Base-by-base conservation (phyloP, 2,329 filamentous ascomycete species). In the Fusarium sp. region DNA sequence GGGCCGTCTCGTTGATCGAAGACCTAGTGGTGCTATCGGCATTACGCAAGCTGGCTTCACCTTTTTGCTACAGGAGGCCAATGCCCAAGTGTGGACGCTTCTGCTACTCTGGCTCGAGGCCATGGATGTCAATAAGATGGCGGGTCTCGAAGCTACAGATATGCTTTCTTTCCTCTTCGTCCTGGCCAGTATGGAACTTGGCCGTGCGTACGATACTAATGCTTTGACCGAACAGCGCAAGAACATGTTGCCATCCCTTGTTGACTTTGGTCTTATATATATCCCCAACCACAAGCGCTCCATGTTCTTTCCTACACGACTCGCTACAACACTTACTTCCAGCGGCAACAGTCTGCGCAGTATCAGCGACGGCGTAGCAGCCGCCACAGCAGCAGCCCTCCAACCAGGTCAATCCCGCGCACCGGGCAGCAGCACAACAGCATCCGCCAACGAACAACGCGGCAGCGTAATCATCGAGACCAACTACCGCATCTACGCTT, bases 391-490 rank as follows among this genome's bases (percentile, higher is more conserved):
- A n/a, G 78, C 85, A 4, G 80, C 76, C 67, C 80, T 68, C 74
- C 47, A 76, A 69, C 51, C 77, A 77, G 53, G 72, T 73, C 60
- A 88, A 20, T 79, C 78, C 20, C 72, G 79, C 18, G 75, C 71
- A 68, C 79, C 64, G 76, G 58, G 60, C 27, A 42, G 78, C 43
- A 70, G 79, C 21, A 81, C 80, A 25, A 74, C 80, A 2, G 76
- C 75, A 20, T 75, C 79, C 25, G 76, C 59, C 28, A 75, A 80
- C 55, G 83, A 86, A 20, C 81, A 84, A 68, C 90, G 90, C 75
- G 94, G 94, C 68, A 96, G 93, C 82, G 93, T 99, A 77, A 94
- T 99, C 75, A 89, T 99, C 72, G 96, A 99, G 83, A 99, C 96
- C 11, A 99, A 99, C 82, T 98, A 98, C 83, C 92, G 96, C 27